These are phyloP conservation scores for Phoma sp. DNA, from an alignment of 2,329 filamentous ascomycete genomes.

Conservation along the genomic window DNA sequence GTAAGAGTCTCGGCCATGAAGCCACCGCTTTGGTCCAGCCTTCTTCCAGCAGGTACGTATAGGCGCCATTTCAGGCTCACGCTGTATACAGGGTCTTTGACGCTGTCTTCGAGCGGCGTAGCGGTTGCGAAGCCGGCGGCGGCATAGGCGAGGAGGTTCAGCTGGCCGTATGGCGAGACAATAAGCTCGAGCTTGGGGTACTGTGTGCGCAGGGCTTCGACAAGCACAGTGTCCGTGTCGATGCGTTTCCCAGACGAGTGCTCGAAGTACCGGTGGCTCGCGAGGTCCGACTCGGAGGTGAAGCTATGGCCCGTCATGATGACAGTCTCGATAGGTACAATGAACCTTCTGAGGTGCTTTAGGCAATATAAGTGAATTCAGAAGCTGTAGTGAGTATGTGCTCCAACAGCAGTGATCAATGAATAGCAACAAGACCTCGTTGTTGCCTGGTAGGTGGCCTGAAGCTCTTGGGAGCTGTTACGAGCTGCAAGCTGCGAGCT, in stretches of 20 bases:
- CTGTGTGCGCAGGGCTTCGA: conserved; percentile 54
- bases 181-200: conserved; percentile 56
- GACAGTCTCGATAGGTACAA: conserved; percentile 1
- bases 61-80: conserved; percentile 44
- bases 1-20: conserved; percentile 48
- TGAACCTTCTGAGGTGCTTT: not conserved
- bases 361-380: not conserved
- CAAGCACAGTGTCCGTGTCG: conserved; percentile 54
- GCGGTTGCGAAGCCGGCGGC: conserved; percentile 51
- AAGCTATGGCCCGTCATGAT: conserved; percentile 39
- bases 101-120: conserved; percentile 51
- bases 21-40: conserved; percentile 49
- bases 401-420: not conserved
- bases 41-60: conserved; percentile 50
- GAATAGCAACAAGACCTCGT: not conserved
- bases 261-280: conserved; percentile 52
- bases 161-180: conserved; percentile 43
- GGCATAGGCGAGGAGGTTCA: conserved; percentile 54
- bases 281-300: conserved; percentile 44
- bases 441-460: conserved; percentile 16
- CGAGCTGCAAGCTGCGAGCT: conserved; percentile 3
- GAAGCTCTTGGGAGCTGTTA: conserved; percentile 15
- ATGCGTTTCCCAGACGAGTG: conserved; percentile 54
- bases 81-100: conserved; percentile 47
- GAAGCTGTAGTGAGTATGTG: conserved; percentile 3